Evolutionary conservation across 257 asterid genomes (phyloP), one percentile per base, ranked within the genome.

Genomic region (Voacanga thouarsii): DNA sequence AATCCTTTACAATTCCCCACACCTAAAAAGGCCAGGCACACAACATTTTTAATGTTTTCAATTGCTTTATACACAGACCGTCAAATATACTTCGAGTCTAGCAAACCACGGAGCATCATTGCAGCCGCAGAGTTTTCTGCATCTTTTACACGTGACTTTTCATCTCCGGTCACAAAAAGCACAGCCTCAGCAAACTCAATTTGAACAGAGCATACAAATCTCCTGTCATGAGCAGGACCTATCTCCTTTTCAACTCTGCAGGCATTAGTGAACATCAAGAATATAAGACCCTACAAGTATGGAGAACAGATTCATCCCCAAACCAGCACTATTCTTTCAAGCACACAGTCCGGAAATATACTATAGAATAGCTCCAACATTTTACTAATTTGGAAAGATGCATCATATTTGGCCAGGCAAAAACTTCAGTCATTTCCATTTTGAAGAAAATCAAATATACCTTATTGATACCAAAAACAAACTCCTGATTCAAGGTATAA

Each of bases 81-180:
- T 81, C 84, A 83, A 24, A 85, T 33, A 75, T 82, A 82, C 4
- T 83, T 86, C 8, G 86, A 72, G 23, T 79, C 80, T 75, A 78
- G 83, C 37, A 92, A 86, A 50, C 83, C 86, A 55, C 12, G 71
- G 45, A 95, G 83, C 94, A 95, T 88, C 33, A 23, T 26, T 19
- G 89, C 86, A 78, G 99, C 98, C 28, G 99, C 99, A 64, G 98
- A 93, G 82, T 78, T 90, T 80, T 91, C 98, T 0, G 99, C 91
- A 49, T 89, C 94, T 82, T 79, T 90, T 70, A 89, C 75, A 57
- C 92, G 83, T 5, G 77, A 24, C 83, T 82, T 95, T 78, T 88
- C 97, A 1, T 71, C 83, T 64, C 99, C 97, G 37, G 0, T 49
- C 70, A 75, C 75, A 10, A 71, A 66, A 53, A 90, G 83, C 56